Evolutionary conservation across 2,329 filamentous ascomycete genomes (phyloP).

Genomic region (Fusarium poae): DNA sequence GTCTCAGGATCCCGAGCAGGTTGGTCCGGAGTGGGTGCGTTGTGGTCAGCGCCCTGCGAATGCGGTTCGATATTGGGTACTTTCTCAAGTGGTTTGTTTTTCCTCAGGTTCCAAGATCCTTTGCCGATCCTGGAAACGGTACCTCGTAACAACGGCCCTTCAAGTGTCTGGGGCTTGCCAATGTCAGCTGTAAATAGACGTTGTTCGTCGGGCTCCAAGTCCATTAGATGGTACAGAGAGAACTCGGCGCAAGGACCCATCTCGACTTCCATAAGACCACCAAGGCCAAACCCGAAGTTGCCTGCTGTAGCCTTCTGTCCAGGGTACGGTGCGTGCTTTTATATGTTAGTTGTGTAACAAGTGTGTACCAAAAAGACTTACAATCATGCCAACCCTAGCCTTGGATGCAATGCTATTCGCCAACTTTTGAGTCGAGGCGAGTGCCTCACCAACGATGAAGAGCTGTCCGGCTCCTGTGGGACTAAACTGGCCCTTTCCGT

Average conservation of each 20-base stretch:
- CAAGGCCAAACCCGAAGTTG: slow-evolving; percentile 59
- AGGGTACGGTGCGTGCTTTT: slow-evolving; percentile 60
- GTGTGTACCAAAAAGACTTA: neutral
- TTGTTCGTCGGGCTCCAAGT: slow-evolving; percentile 51
- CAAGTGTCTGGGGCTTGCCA: neutral
- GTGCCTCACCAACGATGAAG: slow-evolving; percentile 61
- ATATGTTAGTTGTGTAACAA: fast-evolving
- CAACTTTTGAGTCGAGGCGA: slow-evolving; percentile 60
- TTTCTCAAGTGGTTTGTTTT: fast-evolving
- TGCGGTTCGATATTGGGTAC: neutral
- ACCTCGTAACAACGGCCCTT: slow-evolving; percentile 2
- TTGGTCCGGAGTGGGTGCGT: fast-evolving
- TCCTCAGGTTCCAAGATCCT: neutral
- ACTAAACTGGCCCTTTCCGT: slow-evolving; percentile 53
- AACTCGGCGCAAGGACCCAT: slow-evolving; percentile 58
- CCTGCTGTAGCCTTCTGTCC: slow-evolving; percentile 66
- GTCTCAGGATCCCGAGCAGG: neutral
- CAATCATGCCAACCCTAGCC: slow-evolving; percentile 50
- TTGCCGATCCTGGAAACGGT: slow-evolving; percentile 14
- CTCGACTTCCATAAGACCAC: slow-evolving; percentile 49
- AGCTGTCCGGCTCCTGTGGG: slow-evolving; percentile 44
- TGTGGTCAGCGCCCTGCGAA: neutral
- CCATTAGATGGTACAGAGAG: slow-evolving; percentile 64
- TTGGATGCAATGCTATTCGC: slow-evolving; percentile 55
- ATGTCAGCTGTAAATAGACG: neutral